Conservation (phyloP, 768 basidiomycete species). For the Serendipita vermifera region DNA sequence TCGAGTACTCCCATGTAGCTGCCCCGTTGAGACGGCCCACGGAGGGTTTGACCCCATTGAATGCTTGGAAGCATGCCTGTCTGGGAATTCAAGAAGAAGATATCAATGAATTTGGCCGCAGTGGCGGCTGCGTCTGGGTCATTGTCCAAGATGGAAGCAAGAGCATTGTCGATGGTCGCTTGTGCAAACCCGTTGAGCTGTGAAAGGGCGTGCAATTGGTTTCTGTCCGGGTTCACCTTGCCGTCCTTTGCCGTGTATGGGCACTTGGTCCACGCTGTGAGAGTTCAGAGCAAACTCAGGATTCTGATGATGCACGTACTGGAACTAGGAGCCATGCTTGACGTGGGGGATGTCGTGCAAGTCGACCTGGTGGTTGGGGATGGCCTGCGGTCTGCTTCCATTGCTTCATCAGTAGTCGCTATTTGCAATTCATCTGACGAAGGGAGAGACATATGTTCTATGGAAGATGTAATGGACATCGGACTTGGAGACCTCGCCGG, state of each 20-base stretch:
- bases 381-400: background rate
- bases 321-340: constrained; percentile 12
- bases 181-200: constrained; percentile 32
- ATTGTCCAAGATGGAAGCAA: constrained; percentile 29
- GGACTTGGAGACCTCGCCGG: too few species aligned
- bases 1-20: constrained; percentile 46
- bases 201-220: constrained; percentile 30
- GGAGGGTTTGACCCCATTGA: constrained; percentile 41
- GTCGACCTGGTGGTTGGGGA: background rate
- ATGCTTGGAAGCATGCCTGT: constrained; percentile 43
- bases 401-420: too few species aligned
- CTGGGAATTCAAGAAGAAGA: constrained; percentile 33
- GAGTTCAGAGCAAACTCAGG: background rate
- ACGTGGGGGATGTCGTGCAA: constrained; percentile 10
- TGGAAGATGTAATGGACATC: too few species aligned
- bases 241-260: constrained; percentile 41
- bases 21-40: constrained; percentile 37
- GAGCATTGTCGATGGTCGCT: constrained; percentile 32
- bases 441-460: too few species aligned
- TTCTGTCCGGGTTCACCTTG: constrained; percentile 42
- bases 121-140: constrained; percentile 27
- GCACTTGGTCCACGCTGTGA: constrained; percentile 31
- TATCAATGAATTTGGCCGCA: constrained; percentile 37
- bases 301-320: constrained; percentile 8
- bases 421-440: background rate